These are phyloP conservation scores for Cutaneotrichosporon sp. DNA, from an alignment of 1,284 basidiomycete species.

Conservation along the genomic window DNA sequence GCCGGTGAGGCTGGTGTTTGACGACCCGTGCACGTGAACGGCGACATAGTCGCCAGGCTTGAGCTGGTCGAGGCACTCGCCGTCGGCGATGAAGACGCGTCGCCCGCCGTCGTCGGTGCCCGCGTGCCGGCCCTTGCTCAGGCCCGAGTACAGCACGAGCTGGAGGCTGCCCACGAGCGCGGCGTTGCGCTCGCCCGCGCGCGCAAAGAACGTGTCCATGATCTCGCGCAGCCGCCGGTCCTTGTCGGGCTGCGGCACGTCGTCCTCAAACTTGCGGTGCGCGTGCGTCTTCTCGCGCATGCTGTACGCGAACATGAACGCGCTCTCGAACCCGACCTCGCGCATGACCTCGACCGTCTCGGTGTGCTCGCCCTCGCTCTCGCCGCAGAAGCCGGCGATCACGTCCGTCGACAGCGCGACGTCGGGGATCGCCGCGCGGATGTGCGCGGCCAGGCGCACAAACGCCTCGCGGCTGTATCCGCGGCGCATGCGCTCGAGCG, in stretches of 20 bases:
- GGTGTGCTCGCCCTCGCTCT: constrained; percentile 9
- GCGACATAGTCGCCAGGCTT: constrained; percentile 9
- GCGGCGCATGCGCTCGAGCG: constrained; percentile 10
- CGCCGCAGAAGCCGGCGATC: constrained; percentile 12
- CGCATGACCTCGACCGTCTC: constrained; percentile 12
- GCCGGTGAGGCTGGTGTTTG: constrained; percentile 5
- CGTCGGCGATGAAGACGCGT: constrained; percentile 8
- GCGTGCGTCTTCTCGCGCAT: constrained; percentile 15
- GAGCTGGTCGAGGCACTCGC: background rate
- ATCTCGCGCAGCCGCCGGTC: constrained; percentile 10
- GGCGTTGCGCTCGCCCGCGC: constrained; percentile 7
- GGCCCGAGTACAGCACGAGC: constrained; percentile 4
- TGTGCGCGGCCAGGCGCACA: background rate
- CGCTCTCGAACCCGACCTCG: constrained; percentile 9
- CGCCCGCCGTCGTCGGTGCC: constrained; percentile 12
- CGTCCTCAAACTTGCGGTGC: constrained; percentile 10
- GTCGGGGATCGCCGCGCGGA: constrained; percentile 9
- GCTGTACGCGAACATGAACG: constrained; percentile 13
- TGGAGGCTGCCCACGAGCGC: constrained; percentile 5
- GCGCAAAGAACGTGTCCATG: constrained; percentile 6
- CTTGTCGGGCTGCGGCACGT: constrained; percentile 9
- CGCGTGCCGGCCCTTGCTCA: constrained; percentile 7
- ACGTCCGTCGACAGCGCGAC: constrained; percentile 9
- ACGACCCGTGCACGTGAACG: constrained; percentile 4
- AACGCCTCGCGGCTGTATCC: constrained; percentile 13